Percentiles rank a stretch among this genome's conserved stretches.
Conservation (phyloP, 768 basidiomycete species). For the Serendipita vermifera region DNA sequence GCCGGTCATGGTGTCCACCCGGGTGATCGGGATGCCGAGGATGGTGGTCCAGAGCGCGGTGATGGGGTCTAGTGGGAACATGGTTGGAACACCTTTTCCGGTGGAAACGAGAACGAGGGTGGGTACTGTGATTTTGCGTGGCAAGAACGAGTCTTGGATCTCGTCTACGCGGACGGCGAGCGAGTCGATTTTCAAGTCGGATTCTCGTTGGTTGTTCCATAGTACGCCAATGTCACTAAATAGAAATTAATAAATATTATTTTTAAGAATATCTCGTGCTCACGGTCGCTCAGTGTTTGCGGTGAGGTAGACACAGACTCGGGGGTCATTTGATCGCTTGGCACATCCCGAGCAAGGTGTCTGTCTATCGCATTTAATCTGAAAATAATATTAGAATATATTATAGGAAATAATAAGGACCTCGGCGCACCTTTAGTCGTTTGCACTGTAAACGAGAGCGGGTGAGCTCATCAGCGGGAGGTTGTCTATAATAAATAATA, state of each 20-base stretch:
- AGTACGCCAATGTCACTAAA: conserved; percentile 2
- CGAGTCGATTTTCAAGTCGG: not conserved
- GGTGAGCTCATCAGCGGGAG: not conserved
- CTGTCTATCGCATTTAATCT: not conserved
- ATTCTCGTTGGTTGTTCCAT: conserved; percentile 4
- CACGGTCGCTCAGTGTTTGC: not conserved
- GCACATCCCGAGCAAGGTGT: not conserved
- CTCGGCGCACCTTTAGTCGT: not conserved
- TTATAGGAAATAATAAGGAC: not conserved
- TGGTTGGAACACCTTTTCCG: not conserved
- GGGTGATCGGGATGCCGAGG: not conserved
- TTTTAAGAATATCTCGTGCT: not conserved
- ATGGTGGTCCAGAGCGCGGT: not conserved
- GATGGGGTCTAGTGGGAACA: not conserved
- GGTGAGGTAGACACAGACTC: conserved; percentile 4
- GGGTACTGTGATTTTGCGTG: conserved; percentile 6
- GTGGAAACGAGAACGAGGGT: not conserved
- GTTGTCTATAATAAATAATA: no score
- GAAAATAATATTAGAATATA: not conserved
- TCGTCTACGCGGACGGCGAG: conserved; percentile 7
- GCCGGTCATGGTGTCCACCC: not conserved
- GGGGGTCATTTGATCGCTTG: conserved; percentile 4
- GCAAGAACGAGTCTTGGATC: not conserved
- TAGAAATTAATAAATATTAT: not conserved
- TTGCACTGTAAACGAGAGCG: conserved; percentile 6